A percentile compares a stretch with the other conserved stretches of the same genome.
These are phyloP conservation scores for Calonectria crousiana DNA, from an alignment of 2,329 filamentous ascomycete genomes.

Conservation along the genomic window DNA sequence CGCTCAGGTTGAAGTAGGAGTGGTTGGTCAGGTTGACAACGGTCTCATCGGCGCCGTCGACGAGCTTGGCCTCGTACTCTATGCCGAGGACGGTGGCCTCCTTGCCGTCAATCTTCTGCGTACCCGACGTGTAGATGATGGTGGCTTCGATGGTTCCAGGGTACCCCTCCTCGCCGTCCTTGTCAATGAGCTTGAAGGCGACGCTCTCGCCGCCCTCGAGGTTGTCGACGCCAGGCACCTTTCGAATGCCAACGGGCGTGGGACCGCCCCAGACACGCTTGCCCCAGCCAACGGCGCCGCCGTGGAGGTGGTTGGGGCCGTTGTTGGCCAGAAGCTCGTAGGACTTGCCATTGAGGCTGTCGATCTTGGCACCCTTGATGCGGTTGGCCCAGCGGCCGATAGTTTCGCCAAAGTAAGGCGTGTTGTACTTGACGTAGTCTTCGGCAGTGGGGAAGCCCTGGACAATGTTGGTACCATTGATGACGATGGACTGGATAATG, in stretches of 20 bases:
- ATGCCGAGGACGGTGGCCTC: conserved; percentile 81
- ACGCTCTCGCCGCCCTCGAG: conserved; percentile 74
- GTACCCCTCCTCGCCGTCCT: conserved; percentile 89
- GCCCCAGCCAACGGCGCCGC: conserved; percentile 82
- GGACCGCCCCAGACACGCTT: conserved; percentile 84
- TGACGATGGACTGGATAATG: conserved; percentile 83
- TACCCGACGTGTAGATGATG: conserved; percentile 83
- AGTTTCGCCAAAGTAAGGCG: conserved; percentile 89
- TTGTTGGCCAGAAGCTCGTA: conserved; percentile 83
- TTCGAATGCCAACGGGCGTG: conserved; percentile 64
- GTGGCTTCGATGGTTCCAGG: conserved; percentile 85
- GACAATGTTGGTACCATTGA: conserved; percentile 87
- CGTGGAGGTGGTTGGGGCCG: conserved; percentile 80
- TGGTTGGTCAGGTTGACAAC: conserved; percentile 96
- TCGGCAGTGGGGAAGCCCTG: conserved; percentile 83
- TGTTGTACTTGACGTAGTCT: conserved; percentile 81
- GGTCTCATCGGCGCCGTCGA: conserved; percentile 87
- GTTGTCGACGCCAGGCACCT: conserved; percentile 63
- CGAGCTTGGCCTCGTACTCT: conserved; percentile 89
- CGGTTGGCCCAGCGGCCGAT: conserved; percentile 91
- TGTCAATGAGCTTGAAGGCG: conserved; percentile 74
- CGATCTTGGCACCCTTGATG: conserved; percentile 77
- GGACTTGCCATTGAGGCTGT: conserved; percentile 76
- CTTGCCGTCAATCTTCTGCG: conserved; percentile 71
- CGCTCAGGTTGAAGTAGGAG: conserved; percentile 79